Conservation (phyloP, 2,329 filamentous ascomycete species). For the Hypoxylon sp. region DNA sequence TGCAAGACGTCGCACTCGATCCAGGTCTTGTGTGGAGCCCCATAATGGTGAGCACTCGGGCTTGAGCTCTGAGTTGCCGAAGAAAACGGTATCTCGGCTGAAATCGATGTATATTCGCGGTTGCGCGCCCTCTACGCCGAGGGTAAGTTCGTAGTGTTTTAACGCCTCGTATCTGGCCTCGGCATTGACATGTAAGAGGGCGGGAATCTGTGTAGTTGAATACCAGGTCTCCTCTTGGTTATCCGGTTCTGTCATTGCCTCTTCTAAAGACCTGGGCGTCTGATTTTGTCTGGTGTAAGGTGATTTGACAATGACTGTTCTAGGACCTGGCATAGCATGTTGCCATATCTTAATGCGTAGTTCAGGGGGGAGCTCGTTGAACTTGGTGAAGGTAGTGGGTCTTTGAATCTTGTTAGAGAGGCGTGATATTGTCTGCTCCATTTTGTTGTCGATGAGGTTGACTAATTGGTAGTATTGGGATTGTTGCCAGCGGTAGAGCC, state of each 20-base stretch:
- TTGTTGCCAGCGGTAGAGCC: constrained; percentile 42
- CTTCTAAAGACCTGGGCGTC: constrained; percentile 49
- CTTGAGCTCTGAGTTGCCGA: constrained; percentile 51
- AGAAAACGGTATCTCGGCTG: constrained; percentile 53
- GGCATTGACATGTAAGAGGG: constrained; percentile 54
- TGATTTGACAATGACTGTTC: constrained; percentile 52
- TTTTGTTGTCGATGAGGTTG: constrained; percentile 45
- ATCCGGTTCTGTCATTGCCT: constrained; percentile 39
- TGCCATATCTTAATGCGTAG: constrained; percentile 56
- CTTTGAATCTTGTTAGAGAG: constrained; percentile 30
- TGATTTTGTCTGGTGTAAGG: constrained; percentile 38
- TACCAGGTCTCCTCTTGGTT: constrained; percentile 50
- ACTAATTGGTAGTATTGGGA: constrained; percentile 45
- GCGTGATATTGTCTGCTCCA: constrained; percentile 46
- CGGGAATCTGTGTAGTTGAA: constrained; percentile 52
- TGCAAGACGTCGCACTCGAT: constrained; percentile 50
- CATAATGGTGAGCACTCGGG: constrained; percentile 51
- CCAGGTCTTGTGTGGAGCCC: constrained; percentile 49
- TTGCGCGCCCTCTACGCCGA: constrained; percentile 47
- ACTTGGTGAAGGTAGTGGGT: constrained; percentile 48
- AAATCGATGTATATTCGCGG: constrained; percentile 55
- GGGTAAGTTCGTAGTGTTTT: constrained; percentile 52
- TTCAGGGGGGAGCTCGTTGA: constrained; percentile 54
- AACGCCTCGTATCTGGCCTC: constrained; percentile 55
- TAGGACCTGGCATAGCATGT: constrained; percentile 51